Evolutionary conservation across 192 early-diverging fungal genomes (phyloP).

Genomic region (Coemansia asiatica): DNA sequence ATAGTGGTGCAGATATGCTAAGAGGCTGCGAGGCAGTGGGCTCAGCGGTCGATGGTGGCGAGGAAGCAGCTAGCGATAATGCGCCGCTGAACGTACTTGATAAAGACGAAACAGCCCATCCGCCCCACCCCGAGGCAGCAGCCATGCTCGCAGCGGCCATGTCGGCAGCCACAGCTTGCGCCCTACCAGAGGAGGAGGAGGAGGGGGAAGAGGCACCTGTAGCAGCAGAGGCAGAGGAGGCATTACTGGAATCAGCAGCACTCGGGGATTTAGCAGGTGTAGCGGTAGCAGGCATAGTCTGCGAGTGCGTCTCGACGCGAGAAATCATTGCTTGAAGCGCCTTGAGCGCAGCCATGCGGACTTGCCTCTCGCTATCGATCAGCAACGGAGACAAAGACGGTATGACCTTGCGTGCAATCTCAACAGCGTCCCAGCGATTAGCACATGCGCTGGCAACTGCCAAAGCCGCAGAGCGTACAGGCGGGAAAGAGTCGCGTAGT

Average conservation of each 20-base stretch:
- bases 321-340: slow-evolving; percentile 68
- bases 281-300: slow-evolving; percentile 68
- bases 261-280: slow-evolving; percentile 33
- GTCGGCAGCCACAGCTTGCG: slow-evolving; percentile 34
- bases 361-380: slow-evolving; percentile 56
- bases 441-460: slow-evolving; percentile 71
- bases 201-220: too few species aligned
- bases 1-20: not conserved
- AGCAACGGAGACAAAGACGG: slow-evolving; percentile 63
- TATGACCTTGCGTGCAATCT: slow-evolving; percentile 72
- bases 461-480: slow-evolving; percentile 82
- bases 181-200: slow-evolving; percentile 7
- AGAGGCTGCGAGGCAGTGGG: not conserved
- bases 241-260: slow-evolving; percentile 19
- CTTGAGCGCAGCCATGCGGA: slow-evolving; percentile 82
- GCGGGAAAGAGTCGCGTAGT: slow-evolving; percentile 84
- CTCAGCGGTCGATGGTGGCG: not conserved
- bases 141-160: slow-evolving; percentile 50
- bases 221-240: slow-evolving; percentile 12
- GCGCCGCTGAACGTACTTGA: slow-evolving; percentile 54
- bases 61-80: slow-evolving; percentile 35
- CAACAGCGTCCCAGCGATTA: slow-evolving; percentile 63
- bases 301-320: slow-evolving; percentile 65
- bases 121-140: slow-evolving; percentile 69
- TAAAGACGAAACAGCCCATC: slow-evolving; percentile 86